Base-by-base conservation (phyloP, 208 protist species). In the Crithidia sp. region DNA sequence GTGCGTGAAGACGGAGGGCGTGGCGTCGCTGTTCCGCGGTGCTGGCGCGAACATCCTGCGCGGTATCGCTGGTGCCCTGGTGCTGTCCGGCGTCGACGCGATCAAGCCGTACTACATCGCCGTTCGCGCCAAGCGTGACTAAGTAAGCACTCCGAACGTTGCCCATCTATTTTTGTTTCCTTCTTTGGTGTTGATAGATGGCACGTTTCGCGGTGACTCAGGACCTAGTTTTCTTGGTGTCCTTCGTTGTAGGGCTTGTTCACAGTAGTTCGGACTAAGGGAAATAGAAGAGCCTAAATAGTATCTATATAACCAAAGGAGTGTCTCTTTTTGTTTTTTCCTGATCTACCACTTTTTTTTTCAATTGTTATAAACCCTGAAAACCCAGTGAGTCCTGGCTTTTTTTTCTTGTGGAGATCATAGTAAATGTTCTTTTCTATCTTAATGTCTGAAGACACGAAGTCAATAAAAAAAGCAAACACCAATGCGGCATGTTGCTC, bases 61-160 rank as follows among this genome's bases (percentile, higher is more conserved):
- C 65, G 89, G 87, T 81, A 67, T 95, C 61, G 90, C 86, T 75
- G 90, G 90, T 58, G 87, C 90, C 59, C 82, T 89, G 53, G 90
- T 95, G 78, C 71, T 95, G 37, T 90, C 87, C 47, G 88, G 86
- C 49, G 88, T 93, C 59, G 91, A 96, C 76, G 86, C 86, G 39
- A 86, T 96, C 76, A 92, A 92, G 78, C 86, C 88, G 58, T 88
- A 91, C 80, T 96, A 94, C 72, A 78, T 90, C 74, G 58, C 78
- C 28, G 74, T 61, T 65, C 86, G 89, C 75, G 81, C 74, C 39
- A 74, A 76, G 58, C 80, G 76, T 74, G 63, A 56, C 7, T 69
- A 76, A 69, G 77, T 13, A 49, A 13, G 12, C 9, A 49, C 12
- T 13, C 12, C 45, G 45, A 49, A 13, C 45, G 45, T 7, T 13